Conservation (phyloP, 345 rosid species). For the Boechera divaricarpa region DNA sequence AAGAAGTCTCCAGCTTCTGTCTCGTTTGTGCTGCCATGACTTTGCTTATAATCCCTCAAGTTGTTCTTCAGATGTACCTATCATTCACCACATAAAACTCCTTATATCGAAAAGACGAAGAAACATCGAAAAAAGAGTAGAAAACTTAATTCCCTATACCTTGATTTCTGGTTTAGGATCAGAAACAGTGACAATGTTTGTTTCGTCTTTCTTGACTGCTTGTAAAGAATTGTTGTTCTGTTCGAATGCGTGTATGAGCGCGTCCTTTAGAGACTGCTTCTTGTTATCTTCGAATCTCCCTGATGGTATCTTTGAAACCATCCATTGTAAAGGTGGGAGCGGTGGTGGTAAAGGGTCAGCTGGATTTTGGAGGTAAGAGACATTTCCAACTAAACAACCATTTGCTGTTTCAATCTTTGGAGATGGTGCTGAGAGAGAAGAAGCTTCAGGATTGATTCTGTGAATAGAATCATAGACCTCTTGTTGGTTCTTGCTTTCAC, state of each 20-base stretch:
- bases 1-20: conserved; percentile 78
- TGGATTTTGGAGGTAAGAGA: conserved; percentile 45
- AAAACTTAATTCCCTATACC: conserved; percentile 35
- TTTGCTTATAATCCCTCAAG: conserved; percentile 49
- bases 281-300: conserved; percentile 45
- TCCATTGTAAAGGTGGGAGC: conserved; percentile 76
- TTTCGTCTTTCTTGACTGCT: conserved; percentile 45
- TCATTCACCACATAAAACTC: conserved; percentile 28
- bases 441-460: conserved; percentile 47
- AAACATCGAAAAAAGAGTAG: not conserved
- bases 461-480: conserved; percentile 55
- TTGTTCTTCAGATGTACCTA: conserved; percentile 49
- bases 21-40: conserved; percentile 44
- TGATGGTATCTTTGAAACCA: conserved; percentile 48
- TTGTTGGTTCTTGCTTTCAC: conserved; percentile 52
- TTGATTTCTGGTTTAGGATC: conserved; percentile 48
- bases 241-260: conserved; percentile 30
- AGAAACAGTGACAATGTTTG: conserved; percentile 41
- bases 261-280: conserved; percentile 45
- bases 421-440: conserved; percentile 40
- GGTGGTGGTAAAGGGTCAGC: conserved; percentile 66
- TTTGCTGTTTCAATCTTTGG: conserved; percentile 47
- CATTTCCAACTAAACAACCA: conserved; percentile 38
- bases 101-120: not conserved
- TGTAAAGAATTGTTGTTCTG: conserved; percentile 43